Base-by-base conservation (phyloP, 2,329 filamentous ascomycete genomes). In the Cladobotryum mycophilum region DNA sequence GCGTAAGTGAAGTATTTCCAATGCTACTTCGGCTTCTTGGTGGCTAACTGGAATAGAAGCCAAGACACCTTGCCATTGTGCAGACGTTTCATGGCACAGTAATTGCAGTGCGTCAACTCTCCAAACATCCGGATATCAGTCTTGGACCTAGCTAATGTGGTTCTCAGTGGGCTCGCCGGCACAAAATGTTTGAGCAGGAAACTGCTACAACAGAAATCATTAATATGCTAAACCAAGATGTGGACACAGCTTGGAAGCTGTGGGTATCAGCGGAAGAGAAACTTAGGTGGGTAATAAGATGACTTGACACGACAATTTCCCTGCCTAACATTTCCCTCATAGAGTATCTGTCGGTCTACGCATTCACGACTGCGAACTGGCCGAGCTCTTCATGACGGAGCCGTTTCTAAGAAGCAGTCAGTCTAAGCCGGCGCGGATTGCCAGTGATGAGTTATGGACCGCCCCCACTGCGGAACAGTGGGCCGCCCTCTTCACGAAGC, bases 41-140 rank as follows among this genome's bases (percentile, higher is more conserved):
- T 11, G 25, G 9, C 25, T 30, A 30, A 30, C 25, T 30, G 25
- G 25, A 11, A 30, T 6, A 30, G 8, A 36, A 48, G 15, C 51
- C 53, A 12, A 48, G 33, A 15, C 51, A 55, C 41, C 37, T 55
- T 4, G 34, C 47, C 18, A 22, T 55, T 45, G 48, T 51, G 3
- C 51, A 55, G 17, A 55, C 47, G 13, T 55, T 55, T 34, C 53
- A 55, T 45, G 53, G 53, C 7, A 55, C 53, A 1, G 34, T 55
- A 30, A 55, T 55, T 22, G 47, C 53, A n/a, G 25, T 30, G 25
- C 4, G 25, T 30, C 8, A 6, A 11, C 25, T 5, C 6, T 30
- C 25, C 25, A 30, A 8, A 30, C 4, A 5, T 11, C 25, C 8
- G 6, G 6, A 8, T 30, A 7, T 30, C 25, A 8, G 8, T 2